Evolutionary conservation across 2,329 filamentous ascomycete species (phyloP), one percentile per base, ranked within the genome.

Genomic region (Pleomassaria siparia): DNA sequence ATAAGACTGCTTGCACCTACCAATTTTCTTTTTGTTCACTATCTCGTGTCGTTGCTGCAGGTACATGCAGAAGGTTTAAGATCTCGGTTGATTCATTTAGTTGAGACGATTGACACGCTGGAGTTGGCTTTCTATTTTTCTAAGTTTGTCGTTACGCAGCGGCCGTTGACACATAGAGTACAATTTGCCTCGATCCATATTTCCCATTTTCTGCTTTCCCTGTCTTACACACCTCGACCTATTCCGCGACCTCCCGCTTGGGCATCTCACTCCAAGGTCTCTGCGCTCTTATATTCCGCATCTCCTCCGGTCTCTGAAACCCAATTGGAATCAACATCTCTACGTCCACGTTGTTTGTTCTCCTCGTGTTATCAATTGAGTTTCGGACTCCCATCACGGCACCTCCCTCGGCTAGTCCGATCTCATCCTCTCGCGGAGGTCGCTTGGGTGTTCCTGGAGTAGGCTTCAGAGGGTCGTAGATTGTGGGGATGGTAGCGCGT

Each of bases 211-310:
- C n/a, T n/a, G n/a, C n/a, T n/a, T n/a, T n/a, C n/a, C n/a, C n/a
- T n/a, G n/a, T n/a, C n/a, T n/a, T n/a, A n/a, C n/a, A n/a, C n/a
- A n/a, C n/a, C n/a, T n/a, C n/a, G n/a, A n/a, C n/a, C n/a, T n/a
- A n/a, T n/a, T n/a, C n/a, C n/a, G n/a, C n/a, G n/a, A n/a, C n/a
- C 29, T 37, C 37, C 42, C 16, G 44, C 44, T 44, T 53, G 26
- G 53, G 58, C 39, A 46, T 47, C 47, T 62, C 60, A 43, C 63
- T 66, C 64, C 64, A 67, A 15, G 63, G 64, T 30, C 64, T 55
- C 20, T 55, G 50, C 13, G 63, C 56, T 32, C 63, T 52, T 21
- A 55, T 53, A 26, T 56, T 52, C 10, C 46, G 44, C 6, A 46
- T 54, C 16, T 28, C 47, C 26, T 56, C 40, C 13, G 59, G 55